Conservation (phyloP, 1,284 basidiomycete genomes). For the Pisolithus thermaeus region DNA sequence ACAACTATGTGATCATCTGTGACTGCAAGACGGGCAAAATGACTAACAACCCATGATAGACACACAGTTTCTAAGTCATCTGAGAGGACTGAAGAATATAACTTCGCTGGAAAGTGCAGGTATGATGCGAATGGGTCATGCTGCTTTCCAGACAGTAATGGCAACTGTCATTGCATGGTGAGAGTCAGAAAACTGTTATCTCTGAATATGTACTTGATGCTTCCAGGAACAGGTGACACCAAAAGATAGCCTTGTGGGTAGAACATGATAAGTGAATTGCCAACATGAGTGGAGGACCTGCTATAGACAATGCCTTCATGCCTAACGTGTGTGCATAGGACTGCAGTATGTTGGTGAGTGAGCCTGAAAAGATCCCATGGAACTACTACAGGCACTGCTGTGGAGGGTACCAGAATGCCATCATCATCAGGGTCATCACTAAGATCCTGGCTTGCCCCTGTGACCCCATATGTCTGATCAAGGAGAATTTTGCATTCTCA, state of each 20-base stretch:
- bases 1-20: too few relatives aligned
- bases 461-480: constrained; percentile 1
- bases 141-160: too few relatives aligned
- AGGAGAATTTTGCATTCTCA: constrained; percentile 10
- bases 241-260: background rate
- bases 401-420: background rate
- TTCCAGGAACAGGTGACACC: background rate
- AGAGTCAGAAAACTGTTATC: too few relatives aligned
- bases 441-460: background rate
- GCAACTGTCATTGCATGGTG: too few relatives aligned
- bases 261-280: background rate
- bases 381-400: background rate
- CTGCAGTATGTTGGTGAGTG: background rate
- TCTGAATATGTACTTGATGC: background rate
- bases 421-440: background rate
- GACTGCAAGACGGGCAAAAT: too few relatives aligned
- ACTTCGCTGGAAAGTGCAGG: too few relatives aligned
- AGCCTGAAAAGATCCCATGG: background rate
- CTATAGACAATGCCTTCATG: background rate
- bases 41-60: too few relatives aligned
- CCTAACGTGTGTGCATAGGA: background rate
- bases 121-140: too few relatives aligned
- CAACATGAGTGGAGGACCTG: background rate
- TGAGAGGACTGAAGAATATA: too few relatives aligned
- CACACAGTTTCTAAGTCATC: too few relatives aligned